phyloP scores from a whole-genome alignment of 176 grass and related monocot species.

The Carex littledalei region DNA sequence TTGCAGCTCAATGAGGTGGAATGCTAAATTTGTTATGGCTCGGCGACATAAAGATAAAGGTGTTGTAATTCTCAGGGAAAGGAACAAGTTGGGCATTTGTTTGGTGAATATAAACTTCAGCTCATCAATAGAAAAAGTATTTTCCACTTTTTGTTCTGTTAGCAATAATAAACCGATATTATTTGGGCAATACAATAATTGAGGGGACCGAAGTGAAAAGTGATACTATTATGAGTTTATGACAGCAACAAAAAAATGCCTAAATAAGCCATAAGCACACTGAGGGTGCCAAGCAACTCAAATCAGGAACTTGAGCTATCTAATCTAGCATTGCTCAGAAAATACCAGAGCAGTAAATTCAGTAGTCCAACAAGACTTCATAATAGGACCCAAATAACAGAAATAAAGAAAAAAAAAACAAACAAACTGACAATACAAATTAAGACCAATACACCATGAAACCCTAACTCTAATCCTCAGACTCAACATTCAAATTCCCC shows the following conservation, averaged over 20 bases:
- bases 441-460: not conserved
- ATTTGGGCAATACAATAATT: too few relatives aligned
- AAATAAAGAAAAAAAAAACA: not conserved
- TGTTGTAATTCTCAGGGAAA: not conserved
- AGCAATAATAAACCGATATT: too few relatives aligned
- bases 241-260: too few relatives aligned
- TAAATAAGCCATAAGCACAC: too few relatives aligned
- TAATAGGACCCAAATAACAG: not conserved
- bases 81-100: not conserved
- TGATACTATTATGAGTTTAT: too few relatives aligned
- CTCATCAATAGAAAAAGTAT: too few relatives aligned
- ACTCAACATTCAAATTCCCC: slow-evolving; percentile 53
- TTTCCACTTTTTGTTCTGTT: too few relatives aligned
- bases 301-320: slow-evolving; percentile 1
- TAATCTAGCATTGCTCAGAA: slow-evolving; percentile 17
- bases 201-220: too few relatives aligned
- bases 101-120: too few relatives aligned
- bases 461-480: slow-evolving; percentile 10
- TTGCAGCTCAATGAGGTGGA: not conserved
- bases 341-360: slow-evolving; percentile 12
- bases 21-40: not conserved
- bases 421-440: not conserved
- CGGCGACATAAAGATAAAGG: not conserved
- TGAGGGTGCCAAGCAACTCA: not conserved
- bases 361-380: not conserved